A percentile compares a stretch with the other conserved stretches of the same genome.
These are phyloP conservation scores for Helianthus tuberosus DNA, from an alignment of 129 eudicot genomes.

Conservation along the genomic window DNA sequence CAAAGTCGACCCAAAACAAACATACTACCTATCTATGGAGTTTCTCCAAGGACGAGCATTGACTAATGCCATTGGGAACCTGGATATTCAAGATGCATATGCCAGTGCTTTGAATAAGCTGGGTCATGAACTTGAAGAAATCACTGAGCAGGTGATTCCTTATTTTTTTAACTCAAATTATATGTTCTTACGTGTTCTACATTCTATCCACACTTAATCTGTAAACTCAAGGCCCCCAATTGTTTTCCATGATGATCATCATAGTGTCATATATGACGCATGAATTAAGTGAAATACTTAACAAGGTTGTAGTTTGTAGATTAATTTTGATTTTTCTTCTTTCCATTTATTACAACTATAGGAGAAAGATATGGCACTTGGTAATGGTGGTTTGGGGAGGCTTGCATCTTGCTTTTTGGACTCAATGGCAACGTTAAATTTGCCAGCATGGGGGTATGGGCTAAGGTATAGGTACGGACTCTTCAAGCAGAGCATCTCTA, in stretches of 20 bases:
- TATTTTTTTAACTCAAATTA: not conserved
- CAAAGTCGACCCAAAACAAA: conserved; percentile 92
- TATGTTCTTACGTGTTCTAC: conserved; percentile 2
- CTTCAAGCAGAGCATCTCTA: conserved; percentile 85
- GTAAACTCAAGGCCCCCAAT: conserved; percentile 11
- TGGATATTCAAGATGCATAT: conserved; percentile 83
- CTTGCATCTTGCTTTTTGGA: conserved; percentile 99
- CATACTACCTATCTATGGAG: conserved; percentile 99
- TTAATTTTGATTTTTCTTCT: conserved; percentile 2
- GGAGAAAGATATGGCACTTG: conserved; percentile 99
- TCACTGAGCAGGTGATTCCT: conserved; percentile 74
- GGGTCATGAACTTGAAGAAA: conserved; percentile 91
- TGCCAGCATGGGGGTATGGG: conserved; percentile 99
- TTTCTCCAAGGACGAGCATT: conserved; percentile 98
- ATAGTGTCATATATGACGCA: not conserved
- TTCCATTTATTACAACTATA: conserved; percentile 23
- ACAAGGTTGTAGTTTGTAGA: not conserved
- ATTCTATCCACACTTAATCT: conserved; percentile 1
- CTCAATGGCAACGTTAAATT: conserved; percentile 95
- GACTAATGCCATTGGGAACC: conserved; percentile 96
- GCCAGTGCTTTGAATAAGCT: conserved; percentile 80
- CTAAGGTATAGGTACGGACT: conserved; percentile 95
- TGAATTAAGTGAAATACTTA: not conserved
- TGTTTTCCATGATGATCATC: conserved; percentile 10
- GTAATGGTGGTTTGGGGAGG: conserved; percentile 96